Evolutionary conservation across 352 stramenopile species (phyloP), one percentile per base, ranked within the genome.

Genomic region (Pythium rishiriense): DNA sequence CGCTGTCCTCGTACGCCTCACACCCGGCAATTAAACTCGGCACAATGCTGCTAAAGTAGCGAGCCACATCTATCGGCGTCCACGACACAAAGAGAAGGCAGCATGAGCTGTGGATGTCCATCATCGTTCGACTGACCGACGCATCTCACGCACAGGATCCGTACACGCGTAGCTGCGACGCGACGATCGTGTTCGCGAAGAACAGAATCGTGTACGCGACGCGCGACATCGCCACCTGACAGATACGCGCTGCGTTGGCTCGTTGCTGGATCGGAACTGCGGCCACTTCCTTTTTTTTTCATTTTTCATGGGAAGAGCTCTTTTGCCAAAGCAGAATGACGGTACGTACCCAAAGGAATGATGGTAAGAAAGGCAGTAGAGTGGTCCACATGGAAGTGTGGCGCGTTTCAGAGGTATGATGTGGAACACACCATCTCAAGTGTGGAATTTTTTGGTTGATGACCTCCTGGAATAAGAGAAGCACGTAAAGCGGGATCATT

Each of bases 191-290:
- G 64, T 73, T 91, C 48, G 69, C 54, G 70, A 93, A 93, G 78
- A 93, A 87, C 53, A 91, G 76, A 68, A 71, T 69, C n/a, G 87
- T 62, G 58, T 90, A 88, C 51, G 66, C 76, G 10, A 74, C 52
- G 28, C 79, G 76, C 33, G 60, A 58, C 61, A 68, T 68, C 10
- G 54, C 41, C 22, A 21, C 21, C n/a, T n/a, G n/a, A n/a, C n/a
- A n/a, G n/a, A n/a, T n/a, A n/a, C n/a, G n/a, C n/a, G n/a, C n/a
- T n/a, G n/a, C n/a, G n/a, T n/a, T n/a, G n/a, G 31, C 31, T 35
- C 5, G 31, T 11, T 35, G 31, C 5, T 11, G 31, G 10, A 35
- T 35, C 19, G n/a, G 31, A 57, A 57, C 29, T 60, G 53, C 21
- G 19, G 26, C 31, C n/a, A n/a, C n/a, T n/a, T n/a, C n/a, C n/a